Evolutionary conservation across 2,329 filamentous ascomycete genomes (phyloP), one percentile per base, ranked within the genome.

Genomic region (Kalaharituber pfeilii): DNA sequence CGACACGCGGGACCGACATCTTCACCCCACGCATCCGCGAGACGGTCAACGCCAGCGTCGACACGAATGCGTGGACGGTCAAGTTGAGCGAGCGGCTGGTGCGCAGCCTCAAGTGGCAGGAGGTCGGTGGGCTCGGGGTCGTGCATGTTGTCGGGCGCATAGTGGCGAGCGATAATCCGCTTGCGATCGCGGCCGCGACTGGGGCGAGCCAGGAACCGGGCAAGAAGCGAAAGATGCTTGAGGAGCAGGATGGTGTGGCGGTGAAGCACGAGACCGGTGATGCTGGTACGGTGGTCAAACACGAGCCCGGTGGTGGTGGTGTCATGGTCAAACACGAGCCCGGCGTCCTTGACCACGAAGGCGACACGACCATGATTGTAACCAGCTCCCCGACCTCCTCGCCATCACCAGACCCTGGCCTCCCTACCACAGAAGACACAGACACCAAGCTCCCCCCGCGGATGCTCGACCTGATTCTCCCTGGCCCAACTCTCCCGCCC

Each of bases 51-150:
- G 91, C 89, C 11, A 95, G 88, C 65, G 89, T 96, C 42, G 91
- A 98, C 66, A 96, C 89, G 4, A 95, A 96, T 66, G 88, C 91
- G 3, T 98, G 93, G 91, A 82, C 85, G 24, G 84, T 98, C 57
- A 94, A 88, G 68, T 75, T 98, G 18, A 87, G 86, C 50, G 85
- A 89, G 62, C 73, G 78, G 45, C 78, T 98, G 20, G 84, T 94
- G 56, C 86, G 86, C 68, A 83, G 83, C 62, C 75, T 98, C 56
- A 86, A 85, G 65, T 96, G 91, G 91, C 91, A 96, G 70, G 88
- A 86, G 56, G 87, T 96, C 24, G 81, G 86, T 54, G 87, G 84
- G 1, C 73, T 96, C 6, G 84, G 86, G 36, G 86, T 98, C 55
- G 89, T 94, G 15, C 93, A 89, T n/a, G 75, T 98, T 53, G 93